phyloP scores from a whole-genome alignment of 2,329 filamentous ascomycete genomes.

The Apiospora koreana region DNA sequence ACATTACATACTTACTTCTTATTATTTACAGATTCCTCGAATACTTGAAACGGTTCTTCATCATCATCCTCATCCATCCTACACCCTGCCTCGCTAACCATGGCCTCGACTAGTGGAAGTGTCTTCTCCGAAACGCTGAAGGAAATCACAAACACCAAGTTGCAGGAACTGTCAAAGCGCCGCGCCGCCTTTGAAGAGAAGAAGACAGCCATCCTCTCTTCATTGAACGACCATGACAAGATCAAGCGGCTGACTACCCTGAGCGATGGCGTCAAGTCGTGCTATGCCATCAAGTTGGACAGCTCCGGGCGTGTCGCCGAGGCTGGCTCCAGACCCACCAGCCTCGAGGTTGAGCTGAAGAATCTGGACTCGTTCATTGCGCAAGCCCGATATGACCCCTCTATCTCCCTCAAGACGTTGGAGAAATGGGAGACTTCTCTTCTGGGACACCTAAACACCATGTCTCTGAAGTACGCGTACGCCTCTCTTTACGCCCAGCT shows the following conservation, averaged over 20 bases:
- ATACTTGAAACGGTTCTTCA: too few species aligned
- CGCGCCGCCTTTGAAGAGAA: slow-evolving; percentile 37
- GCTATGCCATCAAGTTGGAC: slow-evolving; percentile 34
- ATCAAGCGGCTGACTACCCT: slow-evolving; percentile 34
- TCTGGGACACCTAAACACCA: slow-evolving; percentile 39
- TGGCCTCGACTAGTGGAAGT: slow-evolving; percentile 28
- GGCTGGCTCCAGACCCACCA: slow-evolving; percentile 19
- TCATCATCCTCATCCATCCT: too few species aligned
- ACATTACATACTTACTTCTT: too few species aligned
- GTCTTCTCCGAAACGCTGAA: slow-evolving; percentile 45
- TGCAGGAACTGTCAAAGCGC: slow-evolving; percentile 44
- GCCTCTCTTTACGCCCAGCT: slow-evolving; percentile 47
- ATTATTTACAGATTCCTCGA: too few species aligned
- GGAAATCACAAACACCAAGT: slow-evolving; percentile 45
- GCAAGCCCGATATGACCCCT: slow-evolving; percentile 43
- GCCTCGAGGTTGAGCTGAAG: slow-evolving; percentile 35
- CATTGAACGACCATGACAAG: slow-evolving; percentile 26
- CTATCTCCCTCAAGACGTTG: slow-evolving; percentile 37
- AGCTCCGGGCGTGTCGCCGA: background rate
- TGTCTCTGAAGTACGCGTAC: slow-evolving; percentile 44
- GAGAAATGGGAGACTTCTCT: slow-evolving; percentile 37
- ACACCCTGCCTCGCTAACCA: slow-evolving; percentile 10
- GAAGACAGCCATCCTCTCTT: slow-evolving; percentile 33
- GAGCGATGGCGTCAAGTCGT: slow-evolving; percentile 37
- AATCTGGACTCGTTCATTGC: slow-evolving; percentile 42